phyloP scores from a whole-genome alignment of 495 filamentous ascomycete genomes.

The Xylaria longipes region DNA sequence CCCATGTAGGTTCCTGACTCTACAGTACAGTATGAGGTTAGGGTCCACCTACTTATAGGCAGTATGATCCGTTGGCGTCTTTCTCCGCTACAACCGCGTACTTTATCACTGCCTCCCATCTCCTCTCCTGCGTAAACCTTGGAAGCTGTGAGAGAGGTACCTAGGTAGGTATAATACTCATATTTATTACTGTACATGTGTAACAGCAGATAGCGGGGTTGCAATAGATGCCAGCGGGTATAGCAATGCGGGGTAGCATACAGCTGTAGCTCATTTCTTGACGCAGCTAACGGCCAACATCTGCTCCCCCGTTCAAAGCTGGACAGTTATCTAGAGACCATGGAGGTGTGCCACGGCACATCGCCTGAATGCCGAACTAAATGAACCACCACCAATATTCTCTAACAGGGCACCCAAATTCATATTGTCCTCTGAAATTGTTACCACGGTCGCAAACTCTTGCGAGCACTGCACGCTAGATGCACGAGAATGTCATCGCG shows the following conservation, averaged over 20 bases:
- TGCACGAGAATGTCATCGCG: conserved; percentile 21
- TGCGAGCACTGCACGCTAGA: no score
- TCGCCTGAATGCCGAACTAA: background rate
- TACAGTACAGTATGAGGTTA: background rate
- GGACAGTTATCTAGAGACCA: background rate
- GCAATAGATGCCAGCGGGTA: background rate
- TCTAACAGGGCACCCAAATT: no score
- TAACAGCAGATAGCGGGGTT: background rate
- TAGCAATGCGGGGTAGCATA: background rate
- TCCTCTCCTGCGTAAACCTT: no score
- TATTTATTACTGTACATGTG: no score
- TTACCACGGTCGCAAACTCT: no score
- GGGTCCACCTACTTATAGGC: background rate
- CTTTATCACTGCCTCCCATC: background rate
- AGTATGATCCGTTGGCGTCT: background rate
- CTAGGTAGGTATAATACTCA: background rate
- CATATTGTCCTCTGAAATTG: background rate
- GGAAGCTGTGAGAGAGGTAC: background rate
- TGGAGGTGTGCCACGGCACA: background rate
- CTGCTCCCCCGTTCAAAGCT: background rate
- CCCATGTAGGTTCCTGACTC: background rate
- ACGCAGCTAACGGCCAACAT: background rate
- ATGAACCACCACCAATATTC: no score
- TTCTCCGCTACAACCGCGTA: background rate
- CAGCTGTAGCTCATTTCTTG: background rate